Percentiles rank a stretch among this genome's conserved stretches.
These are phyloP conservation scores for Aspergillus jensenii DNA, from an alignment of 2,329 filamentous ascomycete species.

Conservation along the genomic window DNA sequence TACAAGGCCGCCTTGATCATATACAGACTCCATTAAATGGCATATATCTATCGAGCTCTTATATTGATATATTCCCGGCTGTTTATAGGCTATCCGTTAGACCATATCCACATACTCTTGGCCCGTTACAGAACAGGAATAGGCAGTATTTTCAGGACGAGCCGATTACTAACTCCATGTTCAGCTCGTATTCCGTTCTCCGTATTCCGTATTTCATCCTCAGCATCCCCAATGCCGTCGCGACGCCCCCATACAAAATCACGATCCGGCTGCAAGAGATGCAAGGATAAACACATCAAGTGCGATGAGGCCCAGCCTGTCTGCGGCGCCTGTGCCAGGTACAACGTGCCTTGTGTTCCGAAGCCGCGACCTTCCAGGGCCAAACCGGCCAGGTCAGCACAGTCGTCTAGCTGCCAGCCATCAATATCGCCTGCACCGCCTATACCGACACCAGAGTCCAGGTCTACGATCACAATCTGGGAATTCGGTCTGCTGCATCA, in stretches of 20 bases:
- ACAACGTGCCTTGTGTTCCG: neutral
- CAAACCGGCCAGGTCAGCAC: neutral
- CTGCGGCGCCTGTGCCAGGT: neutral
- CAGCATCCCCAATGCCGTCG: neutral
- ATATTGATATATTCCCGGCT: no score
- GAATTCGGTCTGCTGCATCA: neutral
- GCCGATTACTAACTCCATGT: no score
- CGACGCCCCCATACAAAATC: neutral
- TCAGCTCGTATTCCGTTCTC: no score
- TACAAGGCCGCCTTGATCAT: no score
- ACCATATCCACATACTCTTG: no score
- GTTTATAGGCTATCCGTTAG: no score
- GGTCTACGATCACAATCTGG: neutral
- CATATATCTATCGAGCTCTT: no score
- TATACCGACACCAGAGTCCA: neutral
- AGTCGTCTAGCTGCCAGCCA: neutral
- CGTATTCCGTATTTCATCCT: neutral
- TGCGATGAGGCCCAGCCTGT: neutral
- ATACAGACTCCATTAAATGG: no score
- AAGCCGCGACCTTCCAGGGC: neutral
- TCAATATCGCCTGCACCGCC: neutral
- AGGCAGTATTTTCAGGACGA: no score
- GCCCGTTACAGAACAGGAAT: no score
- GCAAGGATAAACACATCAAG: neutral
- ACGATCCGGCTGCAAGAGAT: neutral